Conservation (phyloP, 371 early-diverging fungal species). For the Lichtheimia ornata region DNA sequence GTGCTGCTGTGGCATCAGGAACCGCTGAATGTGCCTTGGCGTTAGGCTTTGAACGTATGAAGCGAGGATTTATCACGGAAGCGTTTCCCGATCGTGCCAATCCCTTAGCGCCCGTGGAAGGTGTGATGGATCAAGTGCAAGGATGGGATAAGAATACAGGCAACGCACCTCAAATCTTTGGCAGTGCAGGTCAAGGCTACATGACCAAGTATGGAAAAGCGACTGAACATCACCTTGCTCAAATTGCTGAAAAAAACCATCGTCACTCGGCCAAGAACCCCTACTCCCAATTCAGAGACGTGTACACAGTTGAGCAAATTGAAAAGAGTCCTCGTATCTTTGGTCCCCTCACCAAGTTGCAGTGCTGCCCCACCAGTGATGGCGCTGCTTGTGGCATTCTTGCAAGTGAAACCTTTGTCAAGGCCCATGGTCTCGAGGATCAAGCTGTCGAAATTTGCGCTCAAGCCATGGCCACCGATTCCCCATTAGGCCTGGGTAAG, state of each 20-base stretch:
- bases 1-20: conserved; percentile 72
- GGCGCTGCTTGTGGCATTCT: conserved; percentile 74
- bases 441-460: conserved; percentile 75
- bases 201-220: conserved; percentile 64
- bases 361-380: conserved; percentile 84
- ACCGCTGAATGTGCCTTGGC: conserved; percentile 74
- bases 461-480: conserved; percentile 79
- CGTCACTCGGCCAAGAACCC: conserved; percentile 74
- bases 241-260: conserved; percentile 81
- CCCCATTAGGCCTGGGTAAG: conserved; percentile 55
- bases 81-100: conserved; percentile 68
- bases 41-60: conserved; percentile 83
- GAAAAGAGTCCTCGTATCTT: conserved; percentile 65
- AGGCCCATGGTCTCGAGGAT: conserved; percentile 60
- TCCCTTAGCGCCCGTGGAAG: conserved; percentile 63
- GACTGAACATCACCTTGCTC: conserved; percentile 60
- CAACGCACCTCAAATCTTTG: conserved; percentile 75
- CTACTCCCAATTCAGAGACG: conserved; percentile 80
- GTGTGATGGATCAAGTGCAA: conserved; percentile 58
- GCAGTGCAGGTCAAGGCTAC: conserved; percentile 73
- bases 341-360: conserved; percentile 77
- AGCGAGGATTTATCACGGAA: conserved; percentile 56
- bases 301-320: conserved; percentile 70
- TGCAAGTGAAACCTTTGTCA: conserved; percentile 71
- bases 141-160: conserved; percentile 67